Evolutionary conservation across 2,329 filamentous ascomycete species (phyloP).

Genomic region (Ophiostoma ips): DNA sequence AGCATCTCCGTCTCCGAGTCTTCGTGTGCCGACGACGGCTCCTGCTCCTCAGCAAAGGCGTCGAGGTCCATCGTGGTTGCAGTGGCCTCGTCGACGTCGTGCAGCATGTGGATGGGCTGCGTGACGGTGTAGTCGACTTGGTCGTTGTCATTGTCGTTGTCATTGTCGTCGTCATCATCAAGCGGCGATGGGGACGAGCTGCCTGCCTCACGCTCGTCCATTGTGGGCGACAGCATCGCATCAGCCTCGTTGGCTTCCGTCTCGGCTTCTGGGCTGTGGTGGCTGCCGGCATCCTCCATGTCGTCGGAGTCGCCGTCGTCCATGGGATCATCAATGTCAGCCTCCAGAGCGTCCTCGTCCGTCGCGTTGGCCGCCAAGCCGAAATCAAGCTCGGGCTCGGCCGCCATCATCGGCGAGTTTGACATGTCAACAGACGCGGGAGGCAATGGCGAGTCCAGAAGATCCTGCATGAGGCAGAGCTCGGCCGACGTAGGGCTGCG

Average conservation of each 20-base stretch:
- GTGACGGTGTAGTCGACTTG: slow-evolving; percentile 8
- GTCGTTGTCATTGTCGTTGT: background rate
- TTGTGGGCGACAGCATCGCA: background rate
- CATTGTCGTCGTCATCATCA: background rate
- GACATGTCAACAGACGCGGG: background rate
- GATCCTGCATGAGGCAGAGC: background rate
- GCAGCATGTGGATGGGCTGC: slow-evolving; percentile 7
- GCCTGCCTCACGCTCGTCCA: no score
- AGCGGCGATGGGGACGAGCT: background rate
- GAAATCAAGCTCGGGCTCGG: background rate
- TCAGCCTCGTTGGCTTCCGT: background rate
- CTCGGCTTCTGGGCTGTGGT: background rate
- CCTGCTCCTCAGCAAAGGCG: slow-evolving; percentile 1
- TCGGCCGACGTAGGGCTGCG: slow-evolving; percentile 7
- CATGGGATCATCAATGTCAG: no score
- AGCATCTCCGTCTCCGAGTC: slow-evolving; percentile 24
- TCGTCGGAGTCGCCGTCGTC: no score
- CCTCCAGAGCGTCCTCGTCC: background rate
- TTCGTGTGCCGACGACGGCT: slow-evolving; percentile 15
- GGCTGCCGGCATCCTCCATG: background rate
- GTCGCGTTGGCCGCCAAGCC: background rate
- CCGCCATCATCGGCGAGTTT: background rate
- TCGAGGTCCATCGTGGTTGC: slow-evolving; percentile 10
- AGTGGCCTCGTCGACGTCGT: slow-evolving; percentile 14
- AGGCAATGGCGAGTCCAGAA: background rate